Percentiles rank a stretch among this genome's conserved stretches.
These are phyloP conservation scores for Colletotrichum sojae DNA, from an alignment of 2,329 filamentous ascomycete species.

Conservation along the genomic window DNA sequence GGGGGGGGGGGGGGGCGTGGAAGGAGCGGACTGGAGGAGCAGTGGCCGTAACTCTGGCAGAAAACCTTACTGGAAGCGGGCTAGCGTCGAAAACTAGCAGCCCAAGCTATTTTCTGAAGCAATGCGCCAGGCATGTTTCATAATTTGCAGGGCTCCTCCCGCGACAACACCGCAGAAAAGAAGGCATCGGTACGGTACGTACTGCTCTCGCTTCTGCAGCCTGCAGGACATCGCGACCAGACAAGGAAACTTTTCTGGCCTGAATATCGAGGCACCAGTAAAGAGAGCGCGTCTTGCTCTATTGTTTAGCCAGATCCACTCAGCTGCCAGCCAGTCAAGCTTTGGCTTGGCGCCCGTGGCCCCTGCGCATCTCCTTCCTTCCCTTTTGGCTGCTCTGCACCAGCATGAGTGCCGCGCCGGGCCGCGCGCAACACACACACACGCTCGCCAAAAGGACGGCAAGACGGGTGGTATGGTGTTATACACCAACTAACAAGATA, in stretches of 20 bases:
- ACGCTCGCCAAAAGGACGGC: conserved; percentile 3
- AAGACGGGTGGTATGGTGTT: background rate
- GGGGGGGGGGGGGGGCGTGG: conserved; percentile 45
- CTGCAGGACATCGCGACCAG: background rate
- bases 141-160: conserved; percentile 49
- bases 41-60: conserved; percentile 40
- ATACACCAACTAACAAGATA: too few relatives aligned
- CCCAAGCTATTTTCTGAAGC: conserved; percentile 61
- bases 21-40: conserved; percentile 41
- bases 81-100: conserved; percentile 54
- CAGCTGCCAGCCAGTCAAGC: conserved; percentile 23
- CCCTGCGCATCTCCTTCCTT: conserved; percentile 6
- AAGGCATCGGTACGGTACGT: conserved; percentile 13
- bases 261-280: background rate
- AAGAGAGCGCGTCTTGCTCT: background rate
- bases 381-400: background rate
- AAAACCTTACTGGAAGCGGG: conserved; percentile 35
- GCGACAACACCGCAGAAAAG: conserved; percentile 37
- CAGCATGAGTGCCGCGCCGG: conserved; percentile 18
- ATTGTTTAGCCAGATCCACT: background rate
- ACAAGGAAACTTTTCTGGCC: background rate
- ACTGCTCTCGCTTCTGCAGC: background rate
- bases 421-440: conserved; percentile 22
- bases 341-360: conserved; percentile 15
- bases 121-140: conserved; percentile 67